A percentile compares a stretch with the other conserved stretches of the same genome.
These are phyloP conservation scores for Septoria petroselini DNA, from an alignment of 2,329 filamentous ascomycete genomes.

Conservation along the genomic window DNA sequence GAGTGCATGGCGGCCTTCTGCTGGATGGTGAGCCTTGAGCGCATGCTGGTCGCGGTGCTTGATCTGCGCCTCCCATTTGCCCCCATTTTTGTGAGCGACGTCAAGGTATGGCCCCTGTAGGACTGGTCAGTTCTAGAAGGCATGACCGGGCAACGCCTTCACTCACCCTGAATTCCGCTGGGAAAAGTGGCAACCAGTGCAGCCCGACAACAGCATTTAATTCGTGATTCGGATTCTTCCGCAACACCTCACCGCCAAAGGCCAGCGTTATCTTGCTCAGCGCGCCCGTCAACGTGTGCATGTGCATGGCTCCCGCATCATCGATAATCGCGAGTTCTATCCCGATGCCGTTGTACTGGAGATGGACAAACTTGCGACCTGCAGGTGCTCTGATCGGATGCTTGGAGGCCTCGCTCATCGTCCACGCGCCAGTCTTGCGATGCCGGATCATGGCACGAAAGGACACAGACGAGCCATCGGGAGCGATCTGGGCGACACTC, in stretches of 20 bases:
- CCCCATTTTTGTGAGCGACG: conserved; percentile 41
- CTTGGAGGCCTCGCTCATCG: conserved; percentile 67
- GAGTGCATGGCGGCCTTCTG: conserved; percentile 67
- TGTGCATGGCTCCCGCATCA: conserved; percentile 69
- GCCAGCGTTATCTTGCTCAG: conserved; percentile 66
- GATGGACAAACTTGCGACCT: conserved; percentile 68
- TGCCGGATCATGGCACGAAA: conserved; percentile 70
- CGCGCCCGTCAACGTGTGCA: conserved; percentile 67
- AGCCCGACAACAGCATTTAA: conserved; percentile 75
- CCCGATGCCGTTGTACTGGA: conserved; percentile 75
- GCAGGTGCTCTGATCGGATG: conserved; percentile 62
- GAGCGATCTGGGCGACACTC: conserved; percentile 75
- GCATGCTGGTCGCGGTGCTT: conserved; percentile 57
- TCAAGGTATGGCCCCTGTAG: conserved; percentile 31
- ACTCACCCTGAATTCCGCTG: conserved; percentile 34
- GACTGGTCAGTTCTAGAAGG: conserved; percentile 30
- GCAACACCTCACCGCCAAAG: conserved; percentile 56
- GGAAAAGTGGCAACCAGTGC: conserved; percentile 64
- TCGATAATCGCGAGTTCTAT: conserved; percentile 84
- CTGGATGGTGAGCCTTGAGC: conserved; percentile 70
- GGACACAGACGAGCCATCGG: conserved; percentile 67
- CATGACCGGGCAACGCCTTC: not conserved
- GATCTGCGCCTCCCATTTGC: conserved; percentile 66
- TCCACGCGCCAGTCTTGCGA: conserved; percentile 69
- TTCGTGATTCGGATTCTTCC: conserved; percentile 67